phyloP scores from a whole-genome alignment of 257 asterid genomes.

The Buddleja alternifolia region DNA sequence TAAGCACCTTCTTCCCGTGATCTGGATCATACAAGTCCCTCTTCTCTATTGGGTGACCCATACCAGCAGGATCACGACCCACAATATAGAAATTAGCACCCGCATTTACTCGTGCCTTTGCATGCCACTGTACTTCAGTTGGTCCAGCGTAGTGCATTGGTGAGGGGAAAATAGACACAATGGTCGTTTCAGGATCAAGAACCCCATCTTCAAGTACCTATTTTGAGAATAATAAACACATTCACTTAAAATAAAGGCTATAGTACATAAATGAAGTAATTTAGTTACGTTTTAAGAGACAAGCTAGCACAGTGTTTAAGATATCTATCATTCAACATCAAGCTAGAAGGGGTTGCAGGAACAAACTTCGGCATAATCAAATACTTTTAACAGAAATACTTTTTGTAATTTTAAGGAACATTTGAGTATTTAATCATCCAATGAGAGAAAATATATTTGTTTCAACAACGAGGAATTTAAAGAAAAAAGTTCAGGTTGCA shows the following conservation, averaged over 20 bases:
- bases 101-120: constrained; percentile 85
- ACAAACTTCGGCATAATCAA: not conserved
- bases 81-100: constrained; percentile 92
- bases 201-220: constrained; percentile 84
- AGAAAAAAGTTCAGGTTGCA: too few relatives aligned
- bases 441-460: not conserved
- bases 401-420: not conserved
- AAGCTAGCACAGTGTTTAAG: not conserved
- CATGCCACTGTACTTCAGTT: constrained; percentile 96
- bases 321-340: not conserved
- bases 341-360: not conserved
- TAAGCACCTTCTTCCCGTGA: constrained; percentile 85
- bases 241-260: not conserved
- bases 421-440: not conserved
- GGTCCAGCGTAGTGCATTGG: constrained; percentile 97
- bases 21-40: constrained; percentile 88
- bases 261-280: not conserved
- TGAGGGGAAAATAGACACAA: constrained; percentile 86
- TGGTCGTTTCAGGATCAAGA: constrained; percentile 80
- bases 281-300: not conserved
- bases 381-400: not conserved
- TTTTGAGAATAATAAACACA: constrained; percentile 23
- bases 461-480: not conserved
- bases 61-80: constrained; percentile 94
- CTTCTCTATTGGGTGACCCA: constrained; percentile 85